phyloP scores from a whole-genome alignment of 2,329 filamentous ascomycete genomes.

The Colletotrichum acutatum region DNA sequence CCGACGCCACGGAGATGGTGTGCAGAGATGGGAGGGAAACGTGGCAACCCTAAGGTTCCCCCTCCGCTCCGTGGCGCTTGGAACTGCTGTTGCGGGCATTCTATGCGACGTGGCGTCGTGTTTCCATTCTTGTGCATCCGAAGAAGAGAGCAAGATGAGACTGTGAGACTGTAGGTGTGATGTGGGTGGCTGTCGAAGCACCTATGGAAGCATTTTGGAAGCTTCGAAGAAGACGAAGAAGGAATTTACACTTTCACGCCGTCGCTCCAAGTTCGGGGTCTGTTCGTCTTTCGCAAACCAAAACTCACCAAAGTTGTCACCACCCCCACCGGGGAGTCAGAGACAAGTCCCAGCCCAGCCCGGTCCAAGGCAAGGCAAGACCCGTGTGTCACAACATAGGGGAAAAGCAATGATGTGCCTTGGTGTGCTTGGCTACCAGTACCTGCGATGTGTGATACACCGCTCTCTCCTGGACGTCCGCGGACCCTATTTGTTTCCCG shows the following conservation, averaged over 20 bases:
- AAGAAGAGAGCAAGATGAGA: not conserved
- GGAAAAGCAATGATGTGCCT: not conserved
- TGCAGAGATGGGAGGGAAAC: constrained; percentile 6
- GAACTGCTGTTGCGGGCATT: constrained; percentile 6
- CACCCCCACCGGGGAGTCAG: not conserved
- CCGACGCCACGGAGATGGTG: constrained; percentile 8
- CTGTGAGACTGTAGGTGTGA: too few species aligned
- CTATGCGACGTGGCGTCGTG: constrained; percentile 12
- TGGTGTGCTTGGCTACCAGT: not conserved
- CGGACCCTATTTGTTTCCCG: not conserved
- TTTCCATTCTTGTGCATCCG: constrained; percentile 3
- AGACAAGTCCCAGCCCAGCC: not conserved
- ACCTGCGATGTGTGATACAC: not conserved
- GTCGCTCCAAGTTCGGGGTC: not conserved
- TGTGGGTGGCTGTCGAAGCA: not conserved
- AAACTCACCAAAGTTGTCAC: too few species aligned
- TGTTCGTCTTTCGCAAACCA: not conserved
- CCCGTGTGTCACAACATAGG: not conserved
- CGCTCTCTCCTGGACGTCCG: not conserved
- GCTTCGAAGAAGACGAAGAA: constrained; percentile 11
- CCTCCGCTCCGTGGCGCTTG: not conserved
- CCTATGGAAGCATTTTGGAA: constrained; percentile 8
- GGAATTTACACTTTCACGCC: constrained; percentile 29
- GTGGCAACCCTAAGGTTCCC: not conserved
- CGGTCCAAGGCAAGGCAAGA: not conserved